Evolutionary conservation across 2,329 filamentous ascomycete species (phyloP), one percentile per base, ranked within the genome.

Genomic region (Botryotinia globosa): DNA sequence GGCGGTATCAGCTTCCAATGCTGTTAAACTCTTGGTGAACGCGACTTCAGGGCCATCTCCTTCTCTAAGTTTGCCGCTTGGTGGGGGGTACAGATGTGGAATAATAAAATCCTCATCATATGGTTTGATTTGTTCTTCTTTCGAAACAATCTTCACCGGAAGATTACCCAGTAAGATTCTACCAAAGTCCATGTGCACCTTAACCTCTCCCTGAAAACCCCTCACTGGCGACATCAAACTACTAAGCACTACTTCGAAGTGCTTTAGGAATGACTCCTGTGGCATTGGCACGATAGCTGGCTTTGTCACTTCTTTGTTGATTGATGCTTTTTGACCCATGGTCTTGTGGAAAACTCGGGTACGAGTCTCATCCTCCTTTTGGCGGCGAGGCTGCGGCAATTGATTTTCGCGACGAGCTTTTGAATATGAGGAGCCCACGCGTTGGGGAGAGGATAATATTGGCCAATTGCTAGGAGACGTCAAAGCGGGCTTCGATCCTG

Each of bases 1-100:
- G 42, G 77, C 72, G 10, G 77, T 73, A 18, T 81, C 80, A 1
- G 73, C 73, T 42, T 77, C 72, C 3, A 76, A 22, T 3, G 67
- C 75, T 3, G 79, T 78, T 7, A 81, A n/a, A 20, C 77, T 74
- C 6, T 77, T 76, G 1, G 78, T 80, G 61, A 81, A 80, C 16
- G 63, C 63, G 29, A 73, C 64, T 22, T 29, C 42, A 29, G 71
- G n/a, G 18, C 63, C 18, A 71, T 69, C 42, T 61, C 74, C 54
- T 54, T 37, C 29, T 66, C 34, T 61, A 14, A 48, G 16, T 42
- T 62, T 37, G 29, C 34, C 2, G 25, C 68, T 32, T 44, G 54
- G 25, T 44, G 39, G 18, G 44, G 73, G 69, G 22, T 69, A n/a
- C 5, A 77, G 25, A 45, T 72, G 39, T 10, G 42, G 66, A n/a